A percentile compares a stretch with the other conserved stretches of the same genome.
These are phyloP conservation scores for Coemansia sp. DNA, from an alignment of 192 early-diverging fungal genomes.

Conservation along the genomic window DNA sequence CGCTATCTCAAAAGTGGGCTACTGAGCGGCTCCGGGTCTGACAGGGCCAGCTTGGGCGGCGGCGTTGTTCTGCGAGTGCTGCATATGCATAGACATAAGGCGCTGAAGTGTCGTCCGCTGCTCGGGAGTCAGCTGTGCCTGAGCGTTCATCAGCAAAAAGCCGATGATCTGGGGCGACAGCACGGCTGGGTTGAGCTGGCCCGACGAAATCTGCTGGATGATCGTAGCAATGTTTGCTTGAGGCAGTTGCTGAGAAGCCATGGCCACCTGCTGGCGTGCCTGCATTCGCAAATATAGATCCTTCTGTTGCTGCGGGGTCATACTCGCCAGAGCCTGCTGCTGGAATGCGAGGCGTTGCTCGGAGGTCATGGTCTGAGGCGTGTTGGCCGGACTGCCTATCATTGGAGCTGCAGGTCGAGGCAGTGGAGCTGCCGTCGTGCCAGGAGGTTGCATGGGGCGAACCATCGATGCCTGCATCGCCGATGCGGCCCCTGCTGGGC, in stretches of 20 bases:
- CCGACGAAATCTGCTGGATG: conserved; percentile 37
- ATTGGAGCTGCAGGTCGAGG: conserved; percentile 8
- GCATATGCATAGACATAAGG: conserved; percentile 19
- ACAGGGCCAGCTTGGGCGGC: conserved; percentile 13
- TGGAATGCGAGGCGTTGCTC: conserved; percentile 19
- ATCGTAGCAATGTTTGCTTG: conserved; percentile 27
- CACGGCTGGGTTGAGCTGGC: conserved; percentile 18
- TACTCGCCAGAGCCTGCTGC: conserved; percentile 15
- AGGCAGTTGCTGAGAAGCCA: conserved; percentile 10
- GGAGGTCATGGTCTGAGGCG: conserved; percentile 17
- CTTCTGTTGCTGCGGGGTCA: conserved; percentile 33
- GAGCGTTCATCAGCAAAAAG: conserved; percentile 26
- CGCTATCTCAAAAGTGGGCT: neutral
- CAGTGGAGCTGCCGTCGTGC: neutral
- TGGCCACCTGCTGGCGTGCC: conserved; percentile 25
- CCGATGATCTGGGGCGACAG: conserved; percentile 30
- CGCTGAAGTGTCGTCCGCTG: conserved; percentile 25
- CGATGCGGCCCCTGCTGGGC: neutral
- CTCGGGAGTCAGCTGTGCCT: conserved; percentile 25
- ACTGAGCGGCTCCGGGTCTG: conserved; percentile 26
- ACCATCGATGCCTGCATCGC: conserved; percentile 2
- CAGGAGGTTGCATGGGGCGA: neutral
- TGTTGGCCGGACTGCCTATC: conserved; percentile 23
- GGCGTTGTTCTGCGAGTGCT: conserved; percentile 14
- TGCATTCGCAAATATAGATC: conserved; percentile 16